Conservation (phyloP, 1,139 yeast genomes). For the Groenewaldozyma auringiensis region DNA sequence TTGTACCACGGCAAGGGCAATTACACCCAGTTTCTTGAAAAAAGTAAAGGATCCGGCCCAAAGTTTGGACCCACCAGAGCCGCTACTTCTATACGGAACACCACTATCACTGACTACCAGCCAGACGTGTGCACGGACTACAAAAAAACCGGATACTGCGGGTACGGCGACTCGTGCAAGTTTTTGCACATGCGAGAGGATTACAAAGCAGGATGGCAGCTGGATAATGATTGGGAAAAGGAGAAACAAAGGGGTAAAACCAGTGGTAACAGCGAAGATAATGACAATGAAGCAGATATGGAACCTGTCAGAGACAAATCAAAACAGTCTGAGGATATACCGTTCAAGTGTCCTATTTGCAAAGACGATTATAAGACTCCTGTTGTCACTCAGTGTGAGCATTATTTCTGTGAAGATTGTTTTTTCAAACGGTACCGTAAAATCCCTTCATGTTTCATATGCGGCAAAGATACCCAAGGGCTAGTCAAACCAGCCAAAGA, state of each 20-base stretch:
- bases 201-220: conserved; percentile 64
- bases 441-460: conserved; percentile 47
- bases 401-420: conserved; percentile 59
- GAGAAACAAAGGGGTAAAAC: conserved; percentile 10
- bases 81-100: conserved; percentile 54
- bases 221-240: conserved; percentile 65
- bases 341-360: conserved; percentile 63
- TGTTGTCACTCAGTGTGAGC: conserved; percentile 56
- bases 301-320: conserved; percentile 1
- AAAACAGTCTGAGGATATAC: conserved; percentile 30
- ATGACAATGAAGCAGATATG: conserved; percentile 13
- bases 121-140: conserved; percentile 95
- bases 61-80: conserved; percentile 23
- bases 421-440: conserved; percentile 45
- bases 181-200: conserved; percentile 87
- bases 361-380: conserved; percentile 50
- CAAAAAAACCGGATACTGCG: conserved; percentile 89
- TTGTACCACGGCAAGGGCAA: conserved; percentile 31
- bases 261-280: conserved; percentile 9
- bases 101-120: conserved; percentile 79
- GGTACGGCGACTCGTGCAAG: conserved; percentile 97
- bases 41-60: conserved; percentile 14
- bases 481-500: conserved; percentile 22
- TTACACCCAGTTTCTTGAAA: conserved; percentile 27
- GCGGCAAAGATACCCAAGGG: conserved; percentile 34